Percentiles rank a stretch among this genome's conserved stretches.
These are phyloP conservation scores for Heritiera fomes DNA, from an alignment of 345 rosid genomes.

Conservation along the genomic window DNA sequence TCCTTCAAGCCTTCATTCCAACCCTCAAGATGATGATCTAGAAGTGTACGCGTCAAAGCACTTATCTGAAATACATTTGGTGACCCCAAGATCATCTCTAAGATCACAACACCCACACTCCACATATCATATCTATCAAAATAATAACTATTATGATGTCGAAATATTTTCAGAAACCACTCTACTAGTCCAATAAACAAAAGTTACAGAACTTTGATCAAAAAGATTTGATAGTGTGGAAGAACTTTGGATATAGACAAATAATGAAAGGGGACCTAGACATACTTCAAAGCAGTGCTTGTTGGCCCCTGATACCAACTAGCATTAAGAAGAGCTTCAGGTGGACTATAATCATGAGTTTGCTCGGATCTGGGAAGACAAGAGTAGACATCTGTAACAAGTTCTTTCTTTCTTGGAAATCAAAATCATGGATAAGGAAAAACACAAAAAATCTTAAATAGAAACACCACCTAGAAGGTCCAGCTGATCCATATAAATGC, in stretches of 20 bases:
- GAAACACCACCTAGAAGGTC: slow-evolving; percentile 82
- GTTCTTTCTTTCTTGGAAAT: not conserved
- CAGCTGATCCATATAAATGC: slow-evolving; percentile 73
- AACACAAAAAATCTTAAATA: slow-evolving; percentile 16
- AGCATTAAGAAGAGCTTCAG: slow-evolving; percentile 79
- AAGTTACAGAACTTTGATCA: not conserved
- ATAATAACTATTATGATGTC: not conserved
- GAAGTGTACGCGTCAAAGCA: slow-evolving; percentile 64
- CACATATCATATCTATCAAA: slow-evolving; percentile 85
- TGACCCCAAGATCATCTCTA: slow-evolving; percentile 91
- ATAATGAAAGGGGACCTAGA: slow-evolving; percentile 18
- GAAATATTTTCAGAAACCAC: slow-evolving; percentile 9
- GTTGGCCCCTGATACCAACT: slow-evolving; percentile 78
- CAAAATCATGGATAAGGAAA: not conserved
- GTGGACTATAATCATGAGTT: slow-evolving; percentile 81
- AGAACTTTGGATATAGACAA: slow-evolving; percentile 1
- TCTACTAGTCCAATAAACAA: not conserved
- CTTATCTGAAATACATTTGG: slow-evolving; percentile 83
- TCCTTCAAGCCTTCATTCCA: slow-evolving; percentile 85
- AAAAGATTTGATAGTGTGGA: not conserved
- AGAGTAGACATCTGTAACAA: not conserved
- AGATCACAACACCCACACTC: slow-evolving; percentile 92
- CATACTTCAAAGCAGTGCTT: slow-evolving; percentile 59
- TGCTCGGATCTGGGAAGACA: slow-evolving; percentile 71
- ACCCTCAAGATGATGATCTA: slow-evolving; percentile 81